Base-by-base conservation (phyloP, 2,329 filamentous ascomycete genomes). In the Cryphonectria nitschkei region DNA sequence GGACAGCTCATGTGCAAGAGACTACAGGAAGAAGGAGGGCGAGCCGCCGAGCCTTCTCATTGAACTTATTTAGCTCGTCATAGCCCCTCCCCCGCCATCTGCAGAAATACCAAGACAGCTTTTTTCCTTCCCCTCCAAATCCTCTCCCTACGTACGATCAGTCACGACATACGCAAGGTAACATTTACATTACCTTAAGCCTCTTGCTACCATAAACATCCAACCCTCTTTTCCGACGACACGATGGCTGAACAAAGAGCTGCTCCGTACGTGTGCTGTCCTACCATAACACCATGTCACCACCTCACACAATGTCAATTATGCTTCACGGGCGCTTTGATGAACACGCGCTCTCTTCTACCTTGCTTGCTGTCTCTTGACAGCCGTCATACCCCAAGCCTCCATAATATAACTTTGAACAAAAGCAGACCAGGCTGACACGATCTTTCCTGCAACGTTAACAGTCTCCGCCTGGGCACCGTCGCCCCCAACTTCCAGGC, bases 401-500 rank as follows among this genome's bases (percentile, higher is more conserved):
- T 41, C 19, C 8, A 50, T 50, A 34, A 4, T 6, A 26, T 26
- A 0, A 1, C 9, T 22, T n/a, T n/a, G 46, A 50, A 32, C 37
- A 41, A 26, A 9, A 64, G 13, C n/a, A 67, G 26, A 3, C 11
- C 32, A 54, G 43, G 26, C 66, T 71, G n/a, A 67, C 56, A 29
- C 50, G 34, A 46, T 22, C 14, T 46, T n/a, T 22, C 46, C 6
- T 50, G 5, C 22, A n/a, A n/a, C n/a, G 22, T n/a, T 50, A 2
- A n/a, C 75, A 88, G 87, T 74, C 87, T 92, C 77, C 90, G 90
- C 76, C 85, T 92, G 78, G 90, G 90, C 81, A 84, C 84, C 75
- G 82, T 84, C 70, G 93, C 93, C 75, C 93, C 93, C 78, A 94
- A 95, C 86, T 96, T 96, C 87, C 83, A 92, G 83, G 93, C 92